Evolutionary conservation across 2,329 filamentous ascomycete species (phyloP).

Genomic region (Pestalotiopsis sp.): DNA sequence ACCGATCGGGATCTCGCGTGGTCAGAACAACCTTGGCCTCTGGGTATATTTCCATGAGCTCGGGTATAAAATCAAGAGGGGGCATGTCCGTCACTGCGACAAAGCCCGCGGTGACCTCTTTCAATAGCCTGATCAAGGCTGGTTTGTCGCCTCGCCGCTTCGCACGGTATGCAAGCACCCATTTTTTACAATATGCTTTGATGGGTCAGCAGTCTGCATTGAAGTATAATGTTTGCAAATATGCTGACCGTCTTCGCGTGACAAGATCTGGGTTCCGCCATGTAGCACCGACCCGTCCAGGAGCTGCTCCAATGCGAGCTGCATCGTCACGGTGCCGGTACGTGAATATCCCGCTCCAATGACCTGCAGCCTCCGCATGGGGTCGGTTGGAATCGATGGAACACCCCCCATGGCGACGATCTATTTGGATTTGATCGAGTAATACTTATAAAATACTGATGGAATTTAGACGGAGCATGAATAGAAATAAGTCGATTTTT

Average conservation of each 20-base stretch:
- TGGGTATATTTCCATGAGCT: slow-evolving; percentile 32
- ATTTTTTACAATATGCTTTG: slow-evolving; percentile 11
- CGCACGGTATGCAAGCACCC: slow-evolving; percentile 11
- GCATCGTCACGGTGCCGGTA: slow-evolving; percentile 17
- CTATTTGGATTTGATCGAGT: not conserved
- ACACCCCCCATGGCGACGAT: slow-evolving; percentile 10
- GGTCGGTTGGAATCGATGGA: slow-evolving; percentile 11
- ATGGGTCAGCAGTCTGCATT: not conserved
- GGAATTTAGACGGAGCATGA: too few relatives aligned
- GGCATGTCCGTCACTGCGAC: slow-evolving; percentile 42
- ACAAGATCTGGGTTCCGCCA: slow-evolving; percentile 15
- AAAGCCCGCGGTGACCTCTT: slow-evolving; percentile 34
- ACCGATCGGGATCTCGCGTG: slow-evolving; percentile 27
- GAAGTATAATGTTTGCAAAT: not conserved
- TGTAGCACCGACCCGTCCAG: slow-evolving; percentile 15
- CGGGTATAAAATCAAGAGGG: slow-evolving; percentile 36
- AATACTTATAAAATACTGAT: too few relatives aligned
- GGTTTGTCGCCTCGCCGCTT: not conserved
- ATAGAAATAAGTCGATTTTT: too few relatives aligned
- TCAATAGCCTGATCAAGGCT: slow-evolving; percentile 18
- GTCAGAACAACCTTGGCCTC: slow-evolving; percentile 43
- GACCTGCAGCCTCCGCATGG: slow-evolving; percentile 13
- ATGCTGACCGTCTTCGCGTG: slow-evolving; percentile 12
- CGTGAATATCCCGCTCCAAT: slow-evolving; percentile 17
- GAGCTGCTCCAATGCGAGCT: slow-evolving; percentile 15